phyloP scores from a whole-genome alignment of 768 basidiomycete species.

The Termitomyces sp. region DNA sequence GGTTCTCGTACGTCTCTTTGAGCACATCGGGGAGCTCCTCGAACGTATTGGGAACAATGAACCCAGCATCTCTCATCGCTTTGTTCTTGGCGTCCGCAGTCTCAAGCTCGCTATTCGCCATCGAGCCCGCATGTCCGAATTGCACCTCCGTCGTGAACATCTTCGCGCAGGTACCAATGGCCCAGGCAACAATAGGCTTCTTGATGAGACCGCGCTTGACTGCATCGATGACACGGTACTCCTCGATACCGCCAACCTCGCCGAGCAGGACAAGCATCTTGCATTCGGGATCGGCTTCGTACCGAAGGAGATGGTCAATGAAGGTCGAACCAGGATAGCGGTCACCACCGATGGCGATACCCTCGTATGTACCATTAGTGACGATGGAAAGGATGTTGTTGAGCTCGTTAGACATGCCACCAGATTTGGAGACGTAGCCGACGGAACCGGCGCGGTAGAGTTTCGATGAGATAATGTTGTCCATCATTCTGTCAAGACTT shows the following conservation, averaged over 20 bases:
- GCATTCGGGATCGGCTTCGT: constrained; percentile 95
- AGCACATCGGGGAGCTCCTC: constrained; percentile 89
- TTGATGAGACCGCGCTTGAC: constrained; percentile 91
- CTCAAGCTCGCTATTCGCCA: constrained; percentile 97
- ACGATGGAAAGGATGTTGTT: constrained; percentile 98
- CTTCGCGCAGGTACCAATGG: constrained; percentile 99
- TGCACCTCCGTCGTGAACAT: constrained; percentile 99
- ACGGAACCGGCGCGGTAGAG: constrained; percentile 97
- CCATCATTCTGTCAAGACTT: constrained; percentile 77
- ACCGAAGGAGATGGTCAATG: constrained; percentile 97
- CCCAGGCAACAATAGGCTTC: constrained; percentile 99
- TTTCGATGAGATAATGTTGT: constrained; percentile 98
- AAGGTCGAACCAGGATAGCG: constrained; percentile 98
- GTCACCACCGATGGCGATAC: constrained; percentile 99
- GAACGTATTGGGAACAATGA: constrained; percentile 96
- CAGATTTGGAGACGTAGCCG: constrained; percentile 99
- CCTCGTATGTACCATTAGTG: constrained; percentile 99
- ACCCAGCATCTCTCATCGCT: constrained; percentile 91
- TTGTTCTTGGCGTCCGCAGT: constrained; percentile 98
- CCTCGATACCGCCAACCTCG: constrained; percentile 98
- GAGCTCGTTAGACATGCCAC: constrained; percentile 99
- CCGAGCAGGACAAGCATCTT: constrained; percentile 99
- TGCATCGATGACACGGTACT: constrained; percentile 98
- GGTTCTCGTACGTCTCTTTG: constrained; percentile 76
- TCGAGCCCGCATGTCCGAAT: constrained; percentile 96